A percentile compares a stretch with the other conserved stretches of the same genome.
Evolutionary conservation across 306 rosid genomes (phyloP).

Genomic region (Quercus robur): DNA sequence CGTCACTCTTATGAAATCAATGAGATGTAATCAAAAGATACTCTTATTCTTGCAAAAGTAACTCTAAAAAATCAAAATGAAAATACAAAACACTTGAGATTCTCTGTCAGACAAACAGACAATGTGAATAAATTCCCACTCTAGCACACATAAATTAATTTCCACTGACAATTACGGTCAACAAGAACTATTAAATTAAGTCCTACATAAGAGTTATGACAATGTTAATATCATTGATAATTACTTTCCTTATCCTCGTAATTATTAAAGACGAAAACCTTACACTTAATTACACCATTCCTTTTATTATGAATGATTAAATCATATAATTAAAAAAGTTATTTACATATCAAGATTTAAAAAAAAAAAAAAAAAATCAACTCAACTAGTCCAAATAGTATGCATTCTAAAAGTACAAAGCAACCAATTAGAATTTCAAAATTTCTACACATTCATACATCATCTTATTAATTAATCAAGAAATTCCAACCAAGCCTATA

Average conservation of each 20-base stretch:
- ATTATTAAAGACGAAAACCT: neutral
- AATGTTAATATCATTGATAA: neutral
- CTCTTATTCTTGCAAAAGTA: neutral
- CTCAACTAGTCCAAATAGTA: neutral
- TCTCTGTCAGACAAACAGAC: neutral
- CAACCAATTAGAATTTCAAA: neutral
- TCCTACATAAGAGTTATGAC: neutral
- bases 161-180: neutral
- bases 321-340: neutral
- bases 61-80: neutral
- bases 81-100: neutral
- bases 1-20: neutral
- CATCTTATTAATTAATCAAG: neutral
- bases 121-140: neutral
- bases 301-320: neutral
- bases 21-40: neutral
- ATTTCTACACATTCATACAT: neutral
- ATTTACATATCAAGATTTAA: neutral
- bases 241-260: neutral
- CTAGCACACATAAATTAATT: neutral
- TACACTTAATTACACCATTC: neutral
- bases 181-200: neutral
- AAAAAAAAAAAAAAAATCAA: neutral
- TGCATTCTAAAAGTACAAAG: neutral
- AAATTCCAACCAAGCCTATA: slow-evolving; percentile 1